These are phyloP conservation scores for Viola odorata DNA, from an alignment of 345 rosid genomes.

Conservation along the genomic window DNA sequence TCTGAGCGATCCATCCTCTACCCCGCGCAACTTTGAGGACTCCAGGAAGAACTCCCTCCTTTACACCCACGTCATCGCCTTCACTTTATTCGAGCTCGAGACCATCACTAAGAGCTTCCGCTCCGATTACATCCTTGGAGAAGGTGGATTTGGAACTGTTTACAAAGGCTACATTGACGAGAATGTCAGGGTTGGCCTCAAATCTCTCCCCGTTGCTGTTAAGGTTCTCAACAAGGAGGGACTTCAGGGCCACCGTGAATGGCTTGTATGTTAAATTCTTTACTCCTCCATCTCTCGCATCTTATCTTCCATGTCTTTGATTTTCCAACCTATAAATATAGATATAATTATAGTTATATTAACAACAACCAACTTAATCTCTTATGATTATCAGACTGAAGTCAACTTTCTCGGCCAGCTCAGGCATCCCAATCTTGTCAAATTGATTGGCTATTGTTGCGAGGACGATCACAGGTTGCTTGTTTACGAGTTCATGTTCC, in stretches of 20 bases:
- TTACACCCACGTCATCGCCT: slow-evolving; percentile 75
- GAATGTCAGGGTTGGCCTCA: slow-evolving; percentile 89
- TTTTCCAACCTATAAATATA: no score
- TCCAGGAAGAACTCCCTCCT: slow-evolving; percentile 56
- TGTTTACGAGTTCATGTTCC: slow-evolving; percentile 89
- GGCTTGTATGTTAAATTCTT: slow-evolving; percentile 56
- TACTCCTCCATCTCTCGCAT: no score
- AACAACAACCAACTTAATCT: neutral
- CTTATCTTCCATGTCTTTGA: no score
- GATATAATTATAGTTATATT: neutral
- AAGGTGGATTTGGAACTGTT: slow-evolving; percentile 95
- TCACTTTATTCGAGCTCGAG: slow-evolving; percentile 83
- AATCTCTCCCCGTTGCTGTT: slow-evolving; percentile 92
- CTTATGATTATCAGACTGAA: slow-evolving; percentile 32
- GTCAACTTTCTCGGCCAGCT: slow-evolving; percentile 81
- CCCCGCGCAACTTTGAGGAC: slow-evolving; percentile 61
- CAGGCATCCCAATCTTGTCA: slow-evolving; percentile 93
- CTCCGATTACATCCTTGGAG: slow-evolving; percentile 87
- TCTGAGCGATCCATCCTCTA: slow-evolving; percentile 73
- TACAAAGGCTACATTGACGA: slow-evolving; percentile 96
- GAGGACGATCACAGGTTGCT: slow-evolving; percentile 91
- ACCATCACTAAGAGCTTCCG: slow-evolving; percentile 98
- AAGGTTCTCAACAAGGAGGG: slow-evolving; percentile 97
- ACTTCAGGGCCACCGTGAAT: slow-evolving; percentile 95
- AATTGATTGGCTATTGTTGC: slow-evolving; percentile 88